A percentile compares a stretch with the other conserved stretches of the same genome.
These are phyloP conservation scores for Euphorbia tirucalli DNA, from an alignment of 345 rosid species.

Conservation along the genomic window DNA sequence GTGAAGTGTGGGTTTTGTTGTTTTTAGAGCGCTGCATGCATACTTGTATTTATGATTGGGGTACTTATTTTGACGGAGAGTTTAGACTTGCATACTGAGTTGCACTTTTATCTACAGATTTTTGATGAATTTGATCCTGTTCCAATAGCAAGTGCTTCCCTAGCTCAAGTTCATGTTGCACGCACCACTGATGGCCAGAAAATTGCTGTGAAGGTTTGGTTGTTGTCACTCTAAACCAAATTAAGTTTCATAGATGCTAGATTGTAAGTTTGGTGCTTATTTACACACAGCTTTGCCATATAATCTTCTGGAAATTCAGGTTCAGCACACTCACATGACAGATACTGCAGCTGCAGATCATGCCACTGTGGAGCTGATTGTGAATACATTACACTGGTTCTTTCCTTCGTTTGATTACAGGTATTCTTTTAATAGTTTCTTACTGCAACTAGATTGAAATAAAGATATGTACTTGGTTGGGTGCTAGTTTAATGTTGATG, in stretches of 20 bases:
- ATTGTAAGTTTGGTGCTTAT: constrained; percentile 8
- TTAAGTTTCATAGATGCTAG: constrained; percentile 6
- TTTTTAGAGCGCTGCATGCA: constrained; percentile 2
- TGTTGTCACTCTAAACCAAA: constrained; percentile 19
- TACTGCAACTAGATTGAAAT: neutral
- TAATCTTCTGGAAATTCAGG: constrained; percentile 45
- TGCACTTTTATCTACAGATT: constrained; percentile 39
- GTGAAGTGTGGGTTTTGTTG: neutral
- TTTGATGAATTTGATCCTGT: constrained; percentile 81
- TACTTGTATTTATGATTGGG: neutral
- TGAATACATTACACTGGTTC: constrained; percentile 71
- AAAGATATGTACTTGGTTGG: too few relatives aligned
- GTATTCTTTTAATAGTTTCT: constrained; percentile 29
- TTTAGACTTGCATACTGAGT: neutral
- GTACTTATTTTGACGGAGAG: constrained; percentile 6
- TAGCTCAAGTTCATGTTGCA: constrained; percentile 99
- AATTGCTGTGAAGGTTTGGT: constrained; percentile 86
- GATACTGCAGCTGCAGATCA: constrained; percentile 91
- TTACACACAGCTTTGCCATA: constrained; percentile 1
- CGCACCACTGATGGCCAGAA: constrained; percentile 61
- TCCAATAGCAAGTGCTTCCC: constrained; percentile 97
- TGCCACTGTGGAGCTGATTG: constrained; percentile 72
- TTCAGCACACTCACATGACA: constrained; percentile 90
- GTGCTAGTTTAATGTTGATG: neutral
- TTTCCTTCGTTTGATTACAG: constrained; percentile 96